These are phyloP conservation scores for Elongisporangium prolatum DNA, from an alignment of 352 stramenopile genomes.

Conservation along the genomic window DNA sequence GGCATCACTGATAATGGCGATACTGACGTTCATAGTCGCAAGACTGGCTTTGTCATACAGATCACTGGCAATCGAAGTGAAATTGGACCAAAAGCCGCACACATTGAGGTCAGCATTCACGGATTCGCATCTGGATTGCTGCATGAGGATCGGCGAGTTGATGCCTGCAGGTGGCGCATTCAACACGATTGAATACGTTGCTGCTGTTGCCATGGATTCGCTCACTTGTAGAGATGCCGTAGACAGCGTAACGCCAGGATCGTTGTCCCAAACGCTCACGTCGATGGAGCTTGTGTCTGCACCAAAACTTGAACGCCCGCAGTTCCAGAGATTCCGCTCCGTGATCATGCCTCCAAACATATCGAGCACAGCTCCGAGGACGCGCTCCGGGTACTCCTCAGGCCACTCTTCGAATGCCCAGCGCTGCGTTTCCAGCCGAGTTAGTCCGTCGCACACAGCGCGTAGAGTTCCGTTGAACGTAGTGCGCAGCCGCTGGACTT, in stretches of 20 bases:
- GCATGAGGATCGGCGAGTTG: neutral
- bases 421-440: conserved; percentile 51
- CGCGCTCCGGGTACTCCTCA: conserved; percentile 29
- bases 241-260: conserved; percentile 63
- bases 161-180: conserved; percentile 42
- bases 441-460: conserved; percentile 42
- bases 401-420: conserved; percentile 63
- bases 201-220: conserved; percentile 16
- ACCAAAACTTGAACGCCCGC: conserved; percentile 40
- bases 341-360: conserved; percentile 52
- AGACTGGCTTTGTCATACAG: conserved; percentile 26
- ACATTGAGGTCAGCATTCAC: conserved; percentile 19
- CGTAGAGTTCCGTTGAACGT: conserved; percentile 36
- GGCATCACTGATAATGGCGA: conserved; percentile 44
- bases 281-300: conserved; percentile 27
- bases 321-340: conserved; percentile 65
- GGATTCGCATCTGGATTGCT: neutral
- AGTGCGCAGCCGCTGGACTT: conserved; percentile 31
- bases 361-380: conserved; percentile 32
- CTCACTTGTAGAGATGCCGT: conserved; percentile 22
- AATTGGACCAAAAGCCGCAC: conserved; percentile 48
- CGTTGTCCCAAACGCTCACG: conserved; percentile 78
- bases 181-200: conserved; percentile 54
- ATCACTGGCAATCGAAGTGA: conserved; percentile 16
- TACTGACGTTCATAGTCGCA: conserved; percentile 38